Conservation (phyloP, 2,329 filamentous ascomycete species). For the Eurotiales sp. region DNA sequence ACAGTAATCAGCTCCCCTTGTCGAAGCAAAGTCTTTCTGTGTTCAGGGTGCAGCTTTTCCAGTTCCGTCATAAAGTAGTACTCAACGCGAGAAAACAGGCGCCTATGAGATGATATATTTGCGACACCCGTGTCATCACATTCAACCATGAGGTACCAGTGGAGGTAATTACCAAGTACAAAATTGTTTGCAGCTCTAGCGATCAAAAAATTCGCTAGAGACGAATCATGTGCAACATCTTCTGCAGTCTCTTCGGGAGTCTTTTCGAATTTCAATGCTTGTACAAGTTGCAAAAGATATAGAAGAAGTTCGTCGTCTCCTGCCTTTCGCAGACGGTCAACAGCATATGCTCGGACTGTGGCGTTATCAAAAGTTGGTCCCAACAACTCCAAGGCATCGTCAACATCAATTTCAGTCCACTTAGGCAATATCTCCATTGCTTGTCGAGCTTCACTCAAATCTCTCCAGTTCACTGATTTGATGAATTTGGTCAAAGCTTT, state of each 20-base stretch:
- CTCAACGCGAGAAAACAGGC: constrained; percentile 86
- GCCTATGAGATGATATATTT: constrained; percentile 69
- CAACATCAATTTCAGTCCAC: constrained; percentile 96
- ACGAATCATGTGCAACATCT: constrained; percentile 69
- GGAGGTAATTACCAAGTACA: constrained; percentile 86
- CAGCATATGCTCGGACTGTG: constrained; percentile 85
- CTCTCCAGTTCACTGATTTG: constrained; percentile 94
- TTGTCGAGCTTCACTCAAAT: constrained; percentile 78
- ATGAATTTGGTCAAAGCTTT: constrained; percentile 92
- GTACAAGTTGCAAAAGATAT: constrained; percentile 90
- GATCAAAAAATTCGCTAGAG: constrained; percentile 84
- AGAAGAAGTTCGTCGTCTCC: constrained; percentile 88
- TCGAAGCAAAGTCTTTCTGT: constrained; percentile 70
- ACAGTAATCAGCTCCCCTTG: constrained; percentile 89
- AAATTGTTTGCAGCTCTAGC: constrained; percentile 83
- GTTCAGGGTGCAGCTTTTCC: constrained; percentile 68
- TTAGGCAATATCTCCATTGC: constrained; percentile 84
- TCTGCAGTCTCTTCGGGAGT: constrained; percentile 61
- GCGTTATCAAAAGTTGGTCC: constrained; percentile 88
- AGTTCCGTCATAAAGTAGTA: constrained; percentile 94
- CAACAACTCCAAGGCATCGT: constrained; percentile 90
- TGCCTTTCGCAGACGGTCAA: constrained; percentile 84
- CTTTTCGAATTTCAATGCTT: constrained; percentile 90
- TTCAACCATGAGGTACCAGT: constrained; percentile 99
- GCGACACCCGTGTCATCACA: constrained; percentile 78